Conservation (phyloP, 768 basidiomycete species). For the Stropharia rugosoannulata region DNA sequence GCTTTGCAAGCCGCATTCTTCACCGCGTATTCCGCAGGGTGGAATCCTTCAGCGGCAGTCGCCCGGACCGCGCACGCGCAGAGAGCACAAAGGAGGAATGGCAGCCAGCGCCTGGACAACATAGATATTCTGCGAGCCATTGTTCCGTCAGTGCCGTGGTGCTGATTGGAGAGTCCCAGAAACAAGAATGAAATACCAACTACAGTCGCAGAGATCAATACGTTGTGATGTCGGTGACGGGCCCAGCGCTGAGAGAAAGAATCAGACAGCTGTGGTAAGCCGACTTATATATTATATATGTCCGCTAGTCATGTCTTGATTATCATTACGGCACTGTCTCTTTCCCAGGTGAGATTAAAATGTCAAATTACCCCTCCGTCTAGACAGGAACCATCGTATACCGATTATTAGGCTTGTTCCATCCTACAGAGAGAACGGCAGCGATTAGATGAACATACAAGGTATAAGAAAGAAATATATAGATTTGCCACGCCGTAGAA, state of each 20-base stretch:
- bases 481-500: too few species aligned
- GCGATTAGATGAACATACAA: too few species aligned
- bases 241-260: neutral
- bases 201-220: neutral
- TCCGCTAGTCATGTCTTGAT: neutral
- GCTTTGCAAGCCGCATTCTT: constrained; percentile 39
- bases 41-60: constrained; percentile 23
- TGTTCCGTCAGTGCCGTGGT: neutral
- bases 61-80: constrained; percentile 2
- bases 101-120: constrained; percentile 3
- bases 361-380: neutral
- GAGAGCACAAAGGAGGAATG: constrained; percentile 1
- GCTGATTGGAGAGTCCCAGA: neutral
- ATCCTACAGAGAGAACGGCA: too few species aligned
- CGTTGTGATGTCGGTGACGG: neutral
- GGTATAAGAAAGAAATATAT: too few species aligned
- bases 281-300: too few species aligned
- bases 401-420: too few species aligned
- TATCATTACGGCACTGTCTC: neutral
- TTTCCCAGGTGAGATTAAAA: neutral
- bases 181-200: neutral
- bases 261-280: neutral
- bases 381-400: too few species aligned
- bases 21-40: constrained; percentile 36
- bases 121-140: neutral